Evolutionary conservation across 2,329 filamentous ascomycete species (phyloP).

Genomic region (Zymoseptoria crescenta): DNA sequence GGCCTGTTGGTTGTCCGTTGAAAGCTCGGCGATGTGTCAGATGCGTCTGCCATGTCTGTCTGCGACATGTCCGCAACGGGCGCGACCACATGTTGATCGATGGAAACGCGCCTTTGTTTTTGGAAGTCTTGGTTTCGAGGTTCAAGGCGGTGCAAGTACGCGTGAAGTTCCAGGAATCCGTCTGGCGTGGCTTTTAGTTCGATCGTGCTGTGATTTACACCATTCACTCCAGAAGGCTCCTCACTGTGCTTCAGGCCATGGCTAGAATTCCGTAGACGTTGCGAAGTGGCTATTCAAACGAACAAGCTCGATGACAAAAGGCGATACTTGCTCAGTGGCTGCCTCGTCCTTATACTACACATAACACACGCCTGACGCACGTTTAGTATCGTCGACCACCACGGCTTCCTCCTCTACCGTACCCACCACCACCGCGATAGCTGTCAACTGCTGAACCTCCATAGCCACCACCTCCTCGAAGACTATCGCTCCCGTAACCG

Average conservation of each 20-base stretch:
- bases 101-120: background rate
- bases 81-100: conserved; percentile 9
- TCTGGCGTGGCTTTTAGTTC: background rate
- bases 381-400: conserved; percentile 8
- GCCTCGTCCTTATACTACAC: background rate
- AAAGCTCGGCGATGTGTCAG: conserved; percentile 1
- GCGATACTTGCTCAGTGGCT: background rate
- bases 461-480: conserved; percentile 2
- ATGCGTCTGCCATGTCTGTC: background rate
- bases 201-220: background rate
- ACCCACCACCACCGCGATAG: background rate
- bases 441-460: background rate
- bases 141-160: background rate
- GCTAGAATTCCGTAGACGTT: background rate
- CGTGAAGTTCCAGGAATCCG: background rate
- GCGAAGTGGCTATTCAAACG: background rate
- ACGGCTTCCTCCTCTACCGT: conserved; percentile 13
- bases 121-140: background rate
- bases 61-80: conserved; percentile 3
- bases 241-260: background rate
- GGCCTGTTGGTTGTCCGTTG: conserved; percentile 15
- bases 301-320: background rate
- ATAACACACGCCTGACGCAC: background rate
- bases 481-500: conserved; percentile 1
- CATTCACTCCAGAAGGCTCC: background rate